These are phyloP conservation scores for Mayamaea pseudoterrestris DNA, from an alignment of 108 stramenopile species.

Conservation along the genomic window DNA sequence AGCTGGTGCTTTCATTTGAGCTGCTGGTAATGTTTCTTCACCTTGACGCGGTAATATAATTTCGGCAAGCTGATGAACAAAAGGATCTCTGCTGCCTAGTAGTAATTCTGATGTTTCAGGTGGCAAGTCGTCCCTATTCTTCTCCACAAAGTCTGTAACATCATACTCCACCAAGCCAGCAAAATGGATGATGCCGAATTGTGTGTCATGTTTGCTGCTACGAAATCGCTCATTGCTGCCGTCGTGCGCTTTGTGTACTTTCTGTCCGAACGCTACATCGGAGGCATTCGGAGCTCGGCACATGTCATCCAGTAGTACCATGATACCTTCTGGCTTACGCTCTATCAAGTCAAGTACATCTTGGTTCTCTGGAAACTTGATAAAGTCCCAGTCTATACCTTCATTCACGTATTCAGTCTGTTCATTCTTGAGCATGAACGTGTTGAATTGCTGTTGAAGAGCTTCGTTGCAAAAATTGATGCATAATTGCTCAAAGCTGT, in stretches of 20 bases:
- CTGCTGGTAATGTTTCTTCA: neutral
- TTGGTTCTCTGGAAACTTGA: slow-evolving; percentile 84
- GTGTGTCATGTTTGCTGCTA: slow-evolving; percentile 37
- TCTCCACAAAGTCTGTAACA: slow-evolving; percentile 44
- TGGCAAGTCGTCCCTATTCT: slow-evolving; percentile 62
- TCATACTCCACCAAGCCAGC: slow-evolving; percentile 59
- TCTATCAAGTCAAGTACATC: slow-evolving; percentile 83
- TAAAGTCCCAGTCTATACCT: slow-evolving; percentile 85
- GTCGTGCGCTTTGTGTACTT: slow-evolving; percentile 46
- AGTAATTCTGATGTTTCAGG: neutral
- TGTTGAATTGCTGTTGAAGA: slow-evolving; percentile 65
- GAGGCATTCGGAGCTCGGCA: slow-evolving; percentile 43
- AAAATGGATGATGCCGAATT: slow-evolving; percentile 60
- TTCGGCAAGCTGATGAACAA: neutral
- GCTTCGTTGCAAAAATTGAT: slow-evolving; percentile 85
- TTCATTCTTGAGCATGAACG: slow-evolving; percentile 81
- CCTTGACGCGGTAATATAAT: neutral
- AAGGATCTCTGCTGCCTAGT: slow-evolving; percentile 1
- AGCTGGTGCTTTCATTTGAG: too few relatives aligned
- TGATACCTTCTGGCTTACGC: slow-evolving; percentile 56
- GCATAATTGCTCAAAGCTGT: slow-evolving; percentile 77
- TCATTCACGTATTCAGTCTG: slow-evolving; percentile 31
- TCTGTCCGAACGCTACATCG: slow-evolving; percentile 39
- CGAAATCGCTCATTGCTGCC: slow-evolving; percentile 40
- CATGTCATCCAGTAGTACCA: slow-evolving; percentile 64